Evolutionary conservation across 495 filamentous ascomycete genomes (phyloP), one percentile per base, ranked within the genome.

Genomic region (Rusavskia elegans): DNA sequence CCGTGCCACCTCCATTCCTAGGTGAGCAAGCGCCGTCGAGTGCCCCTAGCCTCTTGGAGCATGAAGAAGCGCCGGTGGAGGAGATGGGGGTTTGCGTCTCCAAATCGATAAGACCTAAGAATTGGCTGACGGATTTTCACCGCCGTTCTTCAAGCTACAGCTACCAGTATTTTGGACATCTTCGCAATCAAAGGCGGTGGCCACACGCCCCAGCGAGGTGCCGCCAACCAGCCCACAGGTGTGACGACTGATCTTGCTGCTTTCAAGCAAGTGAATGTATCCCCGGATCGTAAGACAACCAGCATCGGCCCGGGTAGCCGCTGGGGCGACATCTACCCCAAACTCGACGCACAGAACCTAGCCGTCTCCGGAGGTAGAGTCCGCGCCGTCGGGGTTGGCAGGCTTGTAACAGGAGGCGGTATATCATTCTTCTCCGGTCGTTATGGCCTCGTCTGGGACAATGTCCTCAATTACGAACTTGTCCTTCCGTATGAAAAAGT

Each of bases 111-210:
- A 27, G 25, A 27, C 25, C 25, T 27, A 27, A 27, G 5, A 5
- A 27, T 27, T 27, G 25, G 25, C 25, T 27, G 2, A 2, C 5
- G 2, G 25, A 27, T 27, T 5, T 27, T 27, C 25, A 2, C 25
- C 25, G 25, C 25, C 25, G 25, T 27, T 27, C 25, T 27, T 27
- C 4, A 2, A 6, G 25, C 25, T 27, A 27, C 25, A 27, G 25
- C 25, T 27, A 27, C 25, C 7, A 27, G 25, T 6, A 6, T 27
- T 27, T 6, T 1, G 4, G 25, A 27, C 25, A 6, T 3, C 25
- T 69, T 77, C 45, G 74, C 72, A 30, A 59, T 78, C 4, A 67
- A 68, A 46, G 66, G 72, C 41, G 73, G 72, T 29, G 73, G 75
- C n/a, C 74, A 76, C 56, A 60, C 61, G 14, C 57, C 62, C 16